Conservation (phyloP, 176 grass and related monocot genomes). For the Oropetium thomaeum region DNA sequence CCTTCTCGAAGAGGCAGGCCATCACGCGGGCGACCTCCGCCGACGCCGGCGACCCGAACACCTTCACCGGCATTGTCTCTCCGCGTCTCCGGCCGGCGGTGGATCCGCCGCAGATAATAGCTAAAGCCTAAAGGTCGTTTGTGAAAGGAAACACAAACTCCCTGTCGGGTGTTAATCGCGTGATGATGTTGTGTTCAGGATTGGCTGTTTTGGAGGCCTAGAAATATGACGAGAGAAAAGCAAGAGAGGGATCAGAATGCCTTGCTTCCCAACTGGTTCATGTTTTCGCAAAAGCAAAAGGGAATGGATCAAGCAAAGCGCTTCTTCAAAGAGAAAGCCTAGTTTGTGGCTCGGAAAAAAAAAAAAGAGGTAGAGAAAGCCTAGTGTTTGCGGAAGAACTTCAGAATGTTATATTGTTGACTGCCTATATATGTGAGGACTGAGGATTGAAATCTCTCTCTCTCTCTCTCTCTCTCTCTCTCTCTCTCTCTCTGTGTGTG, state of each 20-base stretch:
- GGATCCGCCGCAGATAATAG: background rate
- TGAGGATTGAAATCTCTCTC: too few species aligned
- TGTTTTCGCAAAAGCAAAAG: conserved; percentile 46
- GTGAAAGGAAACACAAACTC: background rate
- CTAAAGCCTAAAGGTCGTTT: background rate
- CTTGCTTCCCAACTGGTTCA: conserved; percentile 33
- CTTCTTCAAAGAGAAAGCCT: conserved; percentile 9
- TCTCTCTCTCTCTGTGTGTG: too few species aligned
- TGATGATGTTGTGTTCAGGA: background rate
- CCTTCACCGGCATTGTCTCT: conserved; percentile 53
- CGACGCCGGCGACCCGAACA: conserved; percentile 58
- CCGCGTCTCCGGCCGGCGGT: background rate
- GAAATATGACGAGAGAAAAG: conserved; percentile 9
- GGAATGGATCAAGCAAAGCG: conserved; percentile 34
- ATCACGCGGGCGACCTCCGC: conserved; percentile 54
- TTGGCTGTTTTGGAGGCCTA: background rate
- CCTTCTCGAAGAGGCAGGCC: conserved; percentile 68
- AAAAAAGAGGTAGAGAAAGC: too few species aligned
- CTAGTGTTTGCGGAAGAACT: background rate
- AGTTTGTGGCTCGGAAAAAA: too few species aligned
- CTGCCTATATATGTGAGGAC: too few species aligned
- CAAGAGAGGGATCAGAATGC: conserved; percentile 6
- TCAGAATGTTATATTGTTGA: too few species aligned
- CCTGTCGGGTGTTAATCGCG: background rate
- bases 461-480: too few species aligned